phyloP scores from a whole-genome alignment of 345 rosid species.

The Populus ilicifolia region DNA sequence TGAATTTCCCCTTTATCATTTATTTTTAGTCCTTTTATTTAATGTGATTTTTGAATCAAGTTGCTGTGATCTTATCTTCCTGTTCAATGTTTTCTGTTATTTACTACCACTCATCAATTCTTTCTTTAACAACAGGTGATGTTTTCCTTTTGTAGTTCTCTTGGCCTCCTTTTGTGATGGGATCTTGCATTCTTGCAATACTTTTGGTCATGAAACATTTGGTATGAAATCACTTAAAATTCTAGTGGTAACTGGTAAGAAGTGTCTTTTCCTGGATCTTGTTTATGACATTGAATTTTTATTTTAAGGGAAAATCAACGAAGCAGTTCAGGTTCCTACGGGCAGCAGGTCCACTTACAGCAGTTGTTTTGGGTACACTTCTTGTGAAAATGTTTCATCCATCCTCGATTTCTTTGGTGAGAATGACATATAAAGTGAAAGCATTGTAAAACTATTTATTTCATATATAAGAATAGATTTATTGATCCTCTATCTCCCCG shows the following conservation, averaged over 20 bases:
- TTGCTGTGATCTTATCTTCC: neutral
- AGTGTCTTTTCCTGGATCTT: neutral
- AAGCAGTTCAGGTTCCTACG: slow-evolving; percentile 75
- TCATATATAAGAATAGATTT: neutral
- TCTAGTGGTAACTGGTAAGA: neutral
- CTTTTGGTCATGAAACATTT: slow-evolving; percentile 85
- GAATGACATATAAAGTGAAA: neutral
- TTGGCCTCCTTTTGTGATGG: slow-evolving; percentile 99
- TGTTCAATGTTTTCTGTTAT: slow-evolving; percentile 14
- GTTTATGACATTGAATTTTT: slow-evolving; percentile 22
- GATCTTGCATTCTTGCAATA: slow-evolving; percentile 72
- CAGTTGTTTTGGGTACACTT: slow-evolving; percentile 76
- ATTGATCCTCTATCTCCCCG: neutral
- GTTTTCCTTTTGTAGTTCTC: slow-evolving; percentile 85
- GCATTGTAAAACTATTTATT: neutral
- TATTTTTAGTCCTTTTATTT: neutral
- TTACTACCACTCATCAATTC: neutral
- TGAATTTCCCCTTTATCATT: slow-evolving; percentile 4
- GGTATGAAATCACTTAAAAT: slow-evolving; percentile 45
- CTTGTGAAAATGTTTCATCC: slow-evolving; percentile 45
- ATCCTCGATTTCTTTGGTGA: too few species aligned
- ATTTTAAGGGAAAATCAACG: slow-evolving; percentile 81
- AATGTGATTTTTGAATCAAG: too few species aligned
- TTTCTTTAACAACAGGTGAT: slow-evolving; percentile 35
- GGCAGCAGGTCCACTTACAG: slow-evolving; percentile 95